Evolutionary conservation across 306 rosid species (phyloP).

Genomic region (Quercus rubra): DNA sequence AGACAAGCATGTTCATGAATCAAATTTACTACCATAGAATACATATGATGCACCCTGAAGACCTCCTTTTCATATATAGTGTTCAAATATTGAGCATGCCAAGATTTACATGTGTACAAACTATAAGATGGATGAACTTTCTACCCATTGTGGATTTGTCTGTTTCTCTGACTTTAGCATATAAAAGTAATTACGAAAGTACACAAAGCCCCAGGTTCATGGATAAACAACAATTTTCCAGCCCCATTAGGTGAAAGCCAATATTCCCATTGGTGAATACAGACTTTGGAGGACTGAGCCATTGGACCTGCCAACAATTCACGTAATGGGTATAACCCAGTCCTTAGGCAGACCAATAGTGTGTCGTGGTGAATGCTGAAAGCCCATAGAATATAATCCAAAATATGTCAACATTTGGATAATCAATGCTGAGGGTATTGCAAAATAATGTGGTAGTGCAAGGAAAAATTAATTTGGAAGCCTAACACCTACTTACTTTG

Average conservation of each 20-base stretch:
- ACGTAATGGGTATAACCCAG: neutral
- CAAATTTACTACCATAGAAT: neutral
- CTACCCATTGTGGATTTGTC: neutral
- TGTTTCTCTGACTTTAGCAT: neutral
- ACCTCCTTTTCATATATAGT: neutral
- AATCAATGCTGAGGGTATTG: neutral
- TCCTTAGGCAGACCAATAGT: neutral
- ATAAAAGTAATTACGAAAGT: neutral
- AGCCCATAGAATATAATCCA: neutral
- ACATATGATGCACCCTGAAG: neutral
- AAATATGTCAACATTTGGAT: neutral
- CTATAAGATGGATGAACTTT: neutral
- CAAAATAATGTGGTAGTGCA: neutral
- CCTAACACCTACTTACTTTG: conserved; percentile 52
- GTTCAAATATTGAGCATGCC: neutral
- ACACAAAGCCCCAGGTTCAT: no score
- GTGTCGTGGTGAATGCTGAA: neutral
- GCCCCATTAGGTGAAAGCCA: neutral
- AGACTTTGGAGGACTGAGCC: neutral
- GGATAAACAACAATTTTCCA: neutral
- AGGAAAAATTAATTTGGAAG: neutral
- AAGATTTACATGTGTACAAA: neutral
- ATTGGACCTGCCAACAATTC: neutral
- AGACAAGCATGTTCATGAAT: neutral
- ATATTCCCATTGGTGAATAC: neutral